A percentile compares a stretch with the other conserved stretches of the same genome.
Evolutionary conservation across 192 early-diverging fungal species (phyloP).

Genomic region (Chytriomyces sp.): DNA sequence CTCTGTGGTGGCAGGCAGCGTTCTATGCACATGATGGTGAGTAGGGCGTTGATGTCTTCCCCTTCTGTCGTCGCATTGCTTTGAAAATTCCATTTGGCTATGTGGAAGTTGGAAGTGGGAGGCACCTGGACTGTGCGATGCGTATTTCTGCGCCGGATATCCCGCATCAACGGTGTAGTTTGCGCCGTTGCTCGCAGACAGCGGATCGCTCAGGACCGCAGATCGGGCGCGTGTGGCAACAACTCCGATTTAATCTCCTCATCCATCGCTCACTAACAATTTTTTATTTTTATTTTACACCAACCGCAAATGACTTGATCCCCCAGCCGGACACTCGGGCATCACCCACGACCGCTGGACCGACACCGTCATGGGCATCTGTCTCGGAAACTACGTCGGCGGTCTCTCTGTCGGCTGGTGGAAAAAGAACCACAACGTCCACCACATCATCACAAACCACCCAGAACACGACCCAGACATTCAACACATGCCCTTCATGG

Average conservation of each 20-base stretch:
- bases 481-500: constrained; percentile 96
- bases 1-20: constrained; percentile 76
- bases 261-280: not conserved
- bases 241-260: not conserved
- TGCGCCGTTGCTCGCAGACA: not conserved
- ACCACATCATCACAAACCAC: constrained; percentile 96
- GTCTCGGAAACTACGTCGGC: constrained; percentile 79
- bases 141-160: not conserved
- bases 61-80: too few relatives aligned
- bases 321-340: constrained; percentile 90
- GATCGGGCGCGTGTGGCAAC: not conserved
- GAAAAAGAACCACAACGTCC: constrained; percentile 96
- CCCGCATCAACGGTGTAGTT: not conserved
- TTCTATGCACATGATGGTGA: constrained; percentile 88
- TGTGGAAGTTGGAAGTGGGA: too few relatives aligned
- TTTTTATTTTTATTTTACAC: not conserved
- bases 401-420: constrained; percentile 96
- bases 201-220: not conserved
- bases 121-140: too few relatives aligned
- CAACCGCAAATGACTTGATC: too few relatives aligned
- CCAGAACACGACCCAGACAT: constrained; percentile 96
- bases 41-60: not conserved
- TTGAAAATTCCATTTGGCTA: not conserved
- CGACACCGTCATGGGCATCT: constrained; percentile 83
- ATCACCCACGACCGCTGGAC: constrained; percentile 75